Conservation (phyloP, 192 early-diverging fungal genomes). For the Backusella mclennaniae region DNA sequence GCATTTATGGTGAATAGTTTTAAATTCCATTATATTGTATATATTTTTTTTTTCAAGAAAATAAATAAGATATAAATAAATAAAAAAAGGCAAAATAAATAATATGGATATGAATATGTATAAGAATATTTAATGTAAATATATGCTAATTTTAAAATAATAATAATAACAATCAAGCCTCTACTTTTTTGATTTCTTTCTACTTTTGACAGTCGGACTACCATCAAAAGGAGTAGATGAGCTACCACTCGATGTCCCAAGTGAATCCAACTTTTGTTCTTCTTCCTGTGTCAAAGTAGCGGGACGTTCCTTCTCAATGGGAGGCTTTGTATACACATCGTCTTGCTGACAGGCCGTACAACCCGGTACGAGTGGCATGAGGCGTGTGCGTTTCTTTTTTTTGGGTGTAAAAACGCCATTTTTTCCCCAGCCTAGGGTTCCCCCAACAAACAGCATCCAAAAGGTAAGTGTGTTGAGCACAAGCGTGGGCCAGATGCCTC, state of each 20-base stretch:
- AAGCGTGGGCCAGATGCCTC: conserved; percentile 35
- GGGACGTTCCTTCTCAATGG: not conserved
- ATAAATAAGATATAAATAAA: not conserved
- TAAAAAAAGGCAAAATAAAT: not conserved
- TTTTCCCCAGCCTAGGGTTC: not conserved
- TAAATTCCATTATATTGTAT: not conserved
- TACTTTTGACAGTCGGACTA: not conserved
- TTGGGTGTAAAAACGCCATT: conserved; percentile 6
- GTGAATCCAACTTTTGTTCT: not conserved
- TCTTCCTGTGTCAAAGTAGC: conserved; percentile 11
- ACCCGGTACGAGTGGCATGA: not conserved
- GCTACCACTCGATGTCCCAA: not conserved
- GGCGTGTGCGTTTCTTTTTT: not conserved
- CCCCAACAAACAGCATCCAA: conserved; percentile 31
- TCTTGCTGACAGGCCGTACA: conserved; percentile 6
- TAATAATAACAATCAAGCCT: not conserved
- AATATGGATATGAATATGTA: not conserved
- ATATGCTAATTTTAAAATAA: conserved; percentile 3
- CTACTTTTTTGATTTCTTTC: conserved; percentile 6
- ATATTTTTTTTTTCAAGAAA: not conserved
- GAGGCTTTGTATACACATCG: not conserved
- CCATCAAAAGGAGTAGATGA: conserved; percentile 1
- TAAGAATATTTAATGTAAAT: not conserved
- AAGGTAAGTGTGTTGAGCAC: conserved; percentile 21
- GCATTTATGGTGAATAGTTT: not conserved